Base-by-base conservation (phyloP, 345 rosid genomes). In the Linum usitatissimum region DNA sequence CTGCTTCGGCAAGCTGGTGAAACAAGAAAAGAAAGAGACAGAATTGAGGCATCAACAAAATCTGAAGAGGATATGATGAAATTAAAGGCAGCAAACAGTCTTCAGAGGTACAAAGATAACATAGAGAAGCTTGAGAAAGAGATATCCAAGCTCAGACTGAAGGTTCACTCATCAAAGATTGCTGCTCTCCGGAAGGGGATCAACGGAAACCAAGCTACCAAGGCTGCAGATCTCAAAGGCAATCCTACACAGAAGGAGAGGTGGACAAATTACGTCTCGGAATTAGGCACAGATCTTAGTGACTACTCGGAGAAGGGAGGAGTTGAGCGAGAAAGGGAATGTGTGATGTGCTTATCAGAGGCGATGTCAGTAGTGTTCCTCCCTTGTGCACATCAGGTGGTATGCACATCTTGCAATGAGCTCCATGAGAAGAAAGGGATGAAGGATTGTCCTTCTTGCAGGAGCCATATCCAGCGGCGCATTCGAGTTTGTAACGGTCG, bases 261-360 rank as follows among this genome's bases (percentile, higher is more conserved):
- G 6, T 40, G 54, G 14, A 34, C 42, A 42, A 59, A 73, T 51
- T 61, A 63, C 18, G 61, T 72, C 57, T 71, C 84, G 56, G 59
- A 61, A n/a, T 62, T 67, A 3, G 17, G 8, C 66, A 53, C 71
- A 40, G 76, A 64, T 63, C 61, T 78, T 59, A 70, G 67, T 8
- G 79, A 80, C 53, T 59, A 66, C 49, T 59, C 69, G 12, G 76
- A 73, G 30, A 54, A 30, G n/a, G 82, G 67, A 40, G 70, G 80
- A 0, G 78, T 86, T 71, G 81, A 76, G 64, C 85, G 92, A 2
- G 98, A 91, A 68, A 77, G 90, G 18, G 98, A 91, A 64, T 91
- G 98, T 28, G 96, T 91, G 66, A 88, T 91, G 97, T 91, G 96
- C 78, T 86, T 83, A 5, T 80, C 87, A 0, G 87, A 83, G 62